These are phyloP conservation scores for Cladochytrium tenue DNA, from an alignment of 371 early-diverging fungal genomes.

Conservation along the genomic window DNA sequence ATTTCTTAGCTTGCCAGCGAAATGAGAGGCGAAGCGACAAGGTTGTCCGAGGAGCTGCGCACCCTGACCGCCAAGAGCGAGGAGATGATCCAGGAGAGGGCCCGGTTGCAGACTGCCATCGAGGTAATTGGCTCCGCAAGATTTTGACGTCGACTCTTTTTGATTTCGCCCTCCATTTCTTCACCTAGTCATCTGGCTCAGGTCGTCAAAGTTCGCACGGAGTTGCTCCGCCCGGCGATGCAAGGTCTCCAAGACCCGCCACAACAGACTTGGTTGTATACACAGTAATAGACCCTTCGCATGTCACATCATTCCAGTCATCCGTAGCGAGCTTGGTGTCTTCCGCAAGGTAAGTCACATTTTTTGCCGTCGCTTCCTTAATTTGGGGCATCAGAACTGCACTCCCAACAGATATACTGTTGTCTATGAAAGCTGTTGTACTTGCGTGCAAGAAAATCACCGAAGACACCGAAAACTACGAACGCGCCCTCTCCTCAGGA, in stretches of 20 bases:
- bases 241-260: no score
- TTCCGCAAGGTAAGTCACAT: neutral
- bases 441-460: conserved; percentile 79
- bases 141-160: no score
- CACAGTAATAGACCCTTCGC: no score
- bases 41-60: conserved; percentile 72
- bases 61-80: conserved; percentile 64
- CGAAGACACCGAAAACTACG: conserved; percentile 72
- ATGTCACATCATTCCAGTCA: no score
- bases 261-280: no score
- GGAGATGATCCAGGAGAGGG: conserved; percentile 50
- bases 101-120: no score
- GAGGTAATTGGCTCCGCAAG: no score
- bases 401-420: conserved; percentile 70
- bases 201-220: no score
- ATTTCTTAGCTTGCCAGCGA: conserved; percentile 64
- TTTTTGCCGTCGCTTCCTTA: neutral
- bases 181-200: no score
- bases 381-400: conserved; percentile 39
- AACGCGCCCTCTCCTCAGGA: conserved; percentile 16
- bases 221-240: no score
- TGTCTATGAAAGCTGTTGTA: conserved; percentile 81
- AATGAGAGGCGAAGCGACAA: conserved; percentile 72
- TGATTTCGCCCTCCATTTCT: no score
- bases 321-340: no score